Conservation (phyloP, 371 early-diverging fungal species). For the Lichtheimia ramosa region DNA sequence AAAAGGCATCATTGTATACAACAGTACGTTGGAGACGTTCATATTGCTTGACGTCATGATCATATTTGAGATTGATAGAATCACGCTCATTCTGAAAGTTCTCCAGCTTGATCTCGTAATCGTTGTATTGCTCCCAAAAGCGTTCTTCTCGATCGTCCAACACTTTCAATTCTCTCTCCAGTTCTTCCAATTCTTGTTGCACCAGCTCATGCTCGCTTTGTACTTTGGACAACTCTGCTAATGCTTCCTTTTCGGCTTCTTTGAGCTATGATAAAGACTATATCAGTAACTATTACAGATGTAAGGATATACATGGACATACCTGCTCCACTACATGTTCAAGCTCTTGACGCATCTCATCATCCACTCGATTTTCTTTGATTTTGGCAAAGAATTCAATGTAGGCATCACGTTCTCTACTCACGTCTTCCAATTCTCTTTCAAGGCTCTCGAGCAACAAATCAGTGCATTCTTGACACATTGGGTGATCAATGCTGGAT, state of each 20-base stretch:
- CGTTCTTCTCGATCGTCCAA: constrained; percentile 66
- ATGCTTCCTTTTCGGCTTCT: constrained; percentile 51
- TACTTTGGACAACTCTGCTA: constrained; percentile 55
- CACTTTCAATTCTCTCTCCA: constrained; percentile 62
- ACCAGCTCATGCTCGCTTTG: constrained; percentile 61
- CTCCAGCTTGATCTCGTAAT: constrained; percentile 60
- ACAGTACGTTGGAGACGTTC: constrained; percentile 88
- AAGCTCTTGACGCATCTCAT: constrained; percentile 46
- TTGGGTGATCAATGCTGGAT: constrained; percentile 79
- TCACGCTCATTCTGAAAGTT: constrained; percentile 78
- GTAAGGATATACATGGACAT: constrained; percentile 2
- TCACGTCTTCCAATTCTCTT: constrained; percentile 67
- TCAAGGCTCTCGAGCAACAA: constrained; percentile 70
- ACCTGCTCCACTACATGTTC: constrained; percentile 53
- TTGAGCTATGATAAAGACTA: constrained; percentile 31
- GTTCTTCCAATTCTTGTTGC: constrained; percentile 54
- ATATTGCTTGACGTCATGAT: constrained; percentile 74
- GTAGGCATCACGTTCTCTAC: constrained; percentile 75
- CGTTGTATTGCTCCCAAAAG: constrained; percentile 80
- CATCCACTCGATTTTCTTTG: constrained; percentile 52
- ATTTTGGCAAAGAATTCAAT: constrained; percentile 67
- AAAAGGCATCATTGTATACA: constrained; percentile 91
- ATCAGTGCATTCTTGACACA: constrained; percentile 91
- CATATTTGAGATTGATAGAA: constrained; percentile 76
- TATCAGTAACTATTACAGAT: neutral